These are phyloP conservation scores for Capronia americana DNA, from an alignment of 2,329 filamentous ascomycete genomes.

Conservation along the genomic window DNA sequence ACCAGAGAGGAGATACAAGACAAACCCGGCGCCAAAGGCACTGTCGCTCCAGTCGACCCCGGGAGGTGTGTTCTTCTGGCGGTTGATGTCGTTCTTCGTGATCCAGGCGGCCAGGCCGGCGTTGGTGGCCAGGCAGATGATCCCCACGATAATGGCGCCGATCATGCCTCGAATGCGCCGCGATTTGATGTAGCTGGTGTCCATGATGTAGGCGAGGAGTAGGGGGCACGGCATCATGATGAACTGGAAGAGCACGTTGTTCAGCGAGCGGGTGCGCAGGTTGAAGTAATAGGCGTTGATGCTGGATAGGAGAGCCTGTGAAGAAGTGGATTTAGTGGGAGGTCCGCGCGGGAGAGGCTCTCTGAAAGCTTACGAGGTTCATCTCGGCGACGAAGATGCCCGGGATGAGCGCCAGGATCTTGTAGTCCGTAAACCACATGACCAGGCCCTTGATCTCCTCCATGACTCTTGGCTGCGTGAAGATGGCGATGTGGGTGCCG, in stretches of 20 bases:
- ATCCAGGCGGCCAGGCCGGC: conserved; percentile 33
- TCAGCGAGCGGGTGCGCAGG: conserved; percentile 35
- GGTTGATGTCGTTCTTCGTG: conserved; percentile 26
- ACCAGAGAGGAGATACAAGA: conserved; percentile 33
- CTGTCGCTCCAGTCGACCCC: conserved; percentile 33
- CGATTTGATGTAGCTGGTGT: conserved; percentile 39
- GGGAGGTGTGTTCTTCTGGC: conserved; percentile 15
- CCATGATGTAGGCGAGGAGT: conserved; percentile 41
- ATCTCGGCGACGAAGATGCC: conserved; percentile 35
- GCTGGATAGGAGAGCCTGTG: conserved; percentile 18
- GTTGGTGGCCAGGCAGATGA: conserved; percentile 28
- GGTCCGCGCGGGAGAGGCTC: not conserved
- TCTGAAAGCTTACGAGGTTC: conserved; percentile 26
- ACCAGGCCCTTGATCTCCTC: conserved; percentile 33
- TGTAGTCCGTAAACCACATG: conserved; percentile 26
- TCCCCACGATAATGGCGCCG: conserved; percentile 27
- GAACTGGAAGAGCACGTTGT: conserved; percentile 36
- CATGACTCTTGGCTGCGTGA: conserved; percentile 30
- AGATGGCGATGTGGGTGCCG: conserved; percentile 39
- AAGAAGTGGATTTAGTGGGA: not conserved
- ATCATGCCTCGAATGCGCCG: conserved; percentile 31
- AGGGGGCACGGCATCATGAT: conserved; percentile 34
- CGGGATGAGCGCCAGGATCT: conserved; percentile 29
- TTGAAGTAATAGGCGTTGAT: conserved; percentile 37
- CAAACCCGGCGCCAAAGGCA: conserved; percentile 28